Evolutionary conservation across 257 asterid species (phyloP), one percentile per base, ranked within the genome.

Genomic region (Fraxinus cuspidata): DNA sequence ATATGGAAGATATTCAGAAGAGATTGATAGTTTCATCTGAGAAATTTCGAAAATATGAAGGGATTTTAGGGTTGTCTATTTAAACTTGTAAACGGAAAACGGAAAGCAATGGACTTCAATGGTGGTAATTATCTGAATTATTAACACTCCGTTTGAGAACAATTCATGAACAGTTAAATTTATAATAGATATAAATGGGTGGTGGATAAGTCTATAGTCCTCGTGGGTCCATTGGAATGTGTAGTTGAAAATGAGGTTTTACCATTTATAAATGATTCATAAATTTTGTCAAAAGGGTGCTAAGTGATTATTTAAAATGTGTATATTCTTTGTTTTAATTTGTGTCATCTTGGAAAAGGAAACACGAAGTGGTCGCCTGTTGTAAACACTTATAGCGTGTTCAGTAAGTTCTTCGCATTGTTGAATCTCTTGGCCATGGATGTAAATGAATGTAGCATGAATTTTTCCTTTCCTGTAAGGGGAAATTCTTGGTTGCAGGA

Each of bases 251-350:
- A 40, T 40, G 4, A 9, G 11, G 15, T 9, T 40, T 40, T 1
- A 40, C 4, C 47, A 9, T 40, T 40, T 40, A 9, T 38, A 38
- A 29, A 5, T 34, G 37, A 34, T 34, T 34, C 7, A 5, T 35
- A 35, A 35, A 35, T 35, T 35, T 35, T 35, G 38, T 35, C 15
- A 11, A 9, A 40, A 0, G 13, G 47, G 11, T 10, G 47, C 15
- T 2, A 8, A 63, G 32, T 63, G 16, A 63, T 63, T 63, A 11
- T 7, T 63, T 72, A 42, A 77, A 58, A 31, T 31, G 18, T 49
- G 25, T 10, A n/a, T 42, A 3, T 11, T 10, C 78, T n/a, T 79
- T 63, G 15, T 79, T 64, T 65, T 72, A 66, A 81, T 21, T 60
- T 8, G 69, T 9, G 9, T 19, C 10, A 16, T 53, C 11, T n/a